phyloP scores from a whole-genome alignment of 1,284 basidiomycete genomes.

The Pseudozyma sp. region DNA sequence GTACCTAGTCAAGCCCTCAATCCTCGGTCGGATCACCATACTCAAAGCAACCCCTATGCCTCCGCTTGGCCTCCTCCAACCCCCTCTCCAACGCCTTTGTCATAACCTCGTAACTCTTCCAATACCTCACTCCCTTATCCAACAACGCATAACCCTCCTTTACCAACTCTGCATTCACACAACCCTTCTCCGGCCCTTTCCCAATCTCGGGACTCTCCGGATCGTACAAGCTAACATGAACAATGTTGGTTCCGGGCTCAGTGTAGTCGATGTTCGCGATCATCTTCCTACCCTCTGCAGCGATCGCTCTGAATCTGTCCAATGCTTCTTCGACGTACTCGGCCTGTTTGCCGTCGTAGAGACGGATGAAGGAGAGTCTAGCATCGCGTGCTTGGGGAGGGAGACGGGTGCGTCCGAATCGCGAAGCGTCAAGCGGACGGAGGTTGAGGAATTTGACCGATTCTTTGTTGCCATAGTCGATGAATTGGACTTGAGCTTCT shows the following conservation, averaged over 20 bases:
- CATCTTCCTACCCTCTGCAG: conserved; percentile 59
- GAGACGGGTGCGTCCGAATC: conserved; percentile 52
- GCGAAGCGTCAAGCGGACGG: conserved; percentile 51
- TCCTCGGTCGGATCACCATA: conserved; percentile 59
- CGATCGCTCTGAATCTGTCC: conserved; percentile 55
- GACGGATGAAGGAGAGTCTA: conserved; percentile 54
- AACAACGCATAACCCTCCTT: conserved; percentile 56
- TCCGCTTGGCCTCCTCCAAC: conserved; percentile 46
- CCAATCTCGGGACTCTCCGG: conserved; percentile 48
- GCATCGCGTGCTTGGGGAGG: conserved; percentile 54
- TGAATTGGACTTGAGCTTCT: conserved; percentile 47
- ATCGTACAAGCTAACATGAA: conserved; percentile 61
- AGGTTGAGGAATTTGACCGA: conserved; percentile 49
- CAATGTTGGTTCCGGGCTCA: conserved; percentile 40
- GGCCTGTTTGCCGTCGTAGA: conserved; percentile 54
- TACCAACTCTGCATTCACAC: conserved; percentile 57
- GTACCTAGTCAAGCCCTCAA: background rate
- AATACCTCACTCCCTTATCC: conserved; percentile 56
- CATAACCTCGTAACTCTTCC: conserved; percentile 48
- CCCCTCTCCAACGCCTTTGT: conserved; percentile 39
- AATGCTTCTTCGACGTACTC: conserved; percentile 62
- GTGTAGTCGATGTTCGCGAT: conserved; percentile 62
- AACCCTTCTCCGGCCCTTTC: conserved; percentile 44
- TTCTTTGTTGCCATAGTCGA: conserved; percentile 64
- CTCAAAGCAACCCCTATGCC: conserved; percentile 57